Conservation (phyloP, 2,329 filamentous ascomycete species). For the Thyridium curvatum region DNA sequence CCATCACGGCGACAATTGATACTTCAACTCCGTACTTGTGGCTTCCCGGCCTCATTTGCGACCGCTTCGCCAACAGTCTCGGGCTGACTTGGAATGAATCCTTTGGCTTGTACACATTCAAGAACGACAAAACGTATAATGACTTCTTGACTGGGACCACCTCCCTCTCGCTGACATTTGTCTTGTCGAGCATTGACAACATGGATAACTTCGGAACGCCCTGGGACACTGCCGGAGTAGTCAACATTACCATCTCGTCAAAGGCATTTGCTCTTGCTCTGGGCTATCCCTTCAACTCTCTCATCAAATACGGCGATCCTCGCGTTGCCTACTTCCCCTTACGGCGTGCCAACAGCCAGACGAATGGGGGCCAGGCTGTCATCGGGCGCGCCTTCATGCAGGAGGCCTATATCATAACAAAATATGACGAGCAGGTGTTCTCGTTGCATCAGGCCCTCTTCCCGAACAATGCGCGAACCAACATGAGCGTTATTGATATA, state of each 20-base stretch:
- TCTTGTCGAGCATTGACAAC: conserved; percentile 48
- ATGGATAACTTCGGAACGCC: conserved; percentile 44
- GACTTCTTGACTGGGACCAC: conserved; percentile 32
- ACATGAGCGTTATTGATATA: conserved; percentile 35
- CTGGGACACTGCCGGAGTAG: conserved; percentile 39
- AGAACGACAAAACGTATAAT: conserved; percentile 46
- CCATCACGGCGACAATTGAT: conserved; percentile 51
- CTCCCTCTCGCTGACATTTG: conserved; percentile 50
- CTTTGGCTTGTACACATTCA: conserved; percentile 58
- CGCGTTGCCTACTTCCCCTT: conserved; percentile 60
- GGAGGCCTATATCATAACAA: conserved; percentile 56
- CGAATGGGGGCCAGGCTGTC: conserved; percentile 20
- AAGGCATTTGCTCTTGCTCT: conserved; percentile 43
- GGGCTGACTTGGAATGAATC: conserved; percentile 59
- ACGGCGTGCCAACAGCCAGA: conserved; percentile 46
- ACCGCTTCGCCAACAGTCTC: conserved; percentile 57
- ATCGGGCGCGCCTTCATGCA: conserved; percentile 66
- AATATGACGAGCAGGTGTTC: conserved; percentile 47
- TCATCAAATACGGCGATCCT: conserved; percentile 36
- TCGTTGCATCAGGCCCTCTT: conserved; percentile 50
- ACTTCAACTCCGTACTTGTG: conserved; percentile 59
- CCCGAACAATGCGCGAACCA: conserved; percentile 32
- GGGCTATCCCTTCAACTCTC: conserved; percentile 41
- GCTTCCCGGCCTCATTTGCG: conserved; percentile 54
- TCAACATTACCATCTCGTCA: conserved; percentile 49